phyloP scores from a whole-genome alignment of 495 filamentous ascomycete genomes.

The Aspergillus kassunensis region DNA sequence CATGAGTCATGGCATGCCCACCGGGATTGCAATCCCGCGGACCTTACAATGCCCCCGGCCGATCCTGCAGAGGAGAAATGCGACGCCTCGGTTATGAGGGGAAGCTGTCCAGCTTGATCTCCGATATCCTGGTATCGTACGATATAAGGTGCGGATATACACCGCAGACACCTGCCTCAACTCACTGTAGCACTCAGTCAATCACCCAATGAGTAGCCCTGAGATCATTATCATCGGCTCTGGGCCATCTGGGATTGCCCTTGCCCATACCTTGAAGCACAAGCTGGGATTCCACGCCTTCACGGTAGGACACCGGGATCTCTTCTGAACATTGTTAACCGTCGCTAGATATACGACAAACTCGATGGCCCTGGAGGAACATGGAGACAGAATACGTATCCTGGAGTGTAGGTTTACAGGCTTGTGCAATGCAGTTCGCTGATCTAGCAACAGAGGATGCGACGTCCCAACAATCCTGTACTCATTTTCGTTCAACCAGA shows the following conservation, averaged over 20 bases:
- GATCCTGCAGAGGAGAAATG: not conserved
- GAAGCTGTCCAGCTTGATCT: not conserved
- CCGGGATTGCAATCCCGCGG: not conserved
- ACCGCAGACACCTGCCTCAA: too few species aligned
- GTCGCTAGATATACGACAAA: constrained; percentile 48
- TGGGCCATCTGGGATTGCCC: constrained; percentile 56
- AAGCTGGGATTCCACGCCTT: constrained; percentile 54
- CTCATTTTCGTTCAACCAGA: constrained; percentile 53
- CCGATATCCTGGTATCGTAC: not conserved
- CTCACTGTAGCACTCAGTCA: not conserved
- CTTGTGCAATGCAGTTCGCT: not conserved
- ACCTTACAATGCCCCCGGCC: not conserved
- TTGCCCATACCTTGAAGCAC: constrained; percentile 52
- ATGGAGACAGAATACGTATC: constrained; percentile 59
- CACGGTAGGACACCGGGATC: not conserved
- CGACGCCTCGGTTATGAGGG: not conserved
- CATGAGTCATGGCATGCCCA: not conserved
- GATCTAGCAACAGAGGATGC: constrained; percentile 27
- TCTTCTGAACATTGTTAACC: not conserved
- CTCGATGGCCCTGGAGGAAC: constrained; percentile 56
- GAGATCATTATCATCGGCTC: constrained; percentile 41
- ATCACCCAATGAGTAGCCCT: not conserved
- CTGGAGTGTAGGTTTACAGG: constrained; percentile 36
- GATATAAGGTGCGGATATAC: not conserved
- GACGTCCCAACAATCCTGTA: constrained; percentile 47